These are phyloP conservation scores for Lipomyces starkeyi DNA, from an alignment of 805 yeast species.

Conservation along the genomic window DNA sequence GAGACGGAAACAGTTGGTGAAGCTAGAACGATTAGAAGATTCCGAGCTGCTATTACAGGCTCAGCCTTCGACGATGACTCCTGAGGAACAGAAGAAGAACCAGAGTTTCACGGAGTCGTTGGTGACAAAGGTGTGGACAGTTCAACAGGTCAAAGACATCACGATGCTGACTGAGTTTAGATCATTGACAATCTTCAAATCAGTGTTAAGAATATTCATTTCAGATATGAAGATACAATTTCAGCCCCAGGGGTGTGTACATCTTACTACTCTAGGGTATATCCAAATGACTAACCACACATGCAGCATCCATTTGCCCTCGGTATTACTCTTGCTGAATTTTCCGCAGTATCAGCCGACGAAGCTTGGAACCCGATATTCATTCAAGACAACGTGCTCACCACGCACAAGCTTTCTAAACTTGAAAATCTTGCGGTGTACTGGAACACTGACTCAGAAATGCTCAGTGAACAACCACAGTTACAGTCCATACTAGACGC, in stretches of 20 bases:
- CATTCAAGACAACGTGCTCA: conserved; percentile 67
- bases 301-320: conserved; percentile 67
- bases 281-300: neutral
- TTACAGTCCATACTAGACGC: conserved; percentile 19
- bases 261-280: neutral
- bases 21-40: conserved; percentile 69
- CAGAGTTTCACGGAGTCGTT: conserved; percentile 87
- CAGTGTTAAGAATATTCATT: conserved; percentile 87
- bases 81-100: conserved; percentile 55
- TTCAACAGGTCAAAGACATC: neutral
- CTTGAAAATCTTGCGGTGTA: conserved; percentile 77
- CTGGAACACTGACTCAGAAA: conserved; percentile 73
- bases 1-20: conserved; percentile 67
- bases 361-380: conserved; percentile 84
- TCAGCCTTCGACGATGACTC: conserved; percentile 47
- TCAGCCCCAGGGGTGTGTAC: conserved; percentile 60
- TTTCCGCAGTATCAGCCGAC: conserved; percentile 91
- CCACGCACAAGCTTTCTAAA: conserved; percentile 63
- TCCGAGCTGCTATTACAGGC: conserved; percentile 56
- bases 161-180: conserved; percentile 11
- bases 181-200: conserved; percentile 86
- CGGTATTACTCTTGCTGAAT: conserved; percentile 82
- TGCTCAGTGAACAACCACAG: conserved; percentile 50
- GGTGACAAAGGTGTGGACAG: conserved; percentile 69
- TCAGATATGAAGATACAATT: conserved; percentile 84